Base-by-base conservation (phyloP, 345 rosid genomes). In the Excoecaria cochinchinensis region DNA sequence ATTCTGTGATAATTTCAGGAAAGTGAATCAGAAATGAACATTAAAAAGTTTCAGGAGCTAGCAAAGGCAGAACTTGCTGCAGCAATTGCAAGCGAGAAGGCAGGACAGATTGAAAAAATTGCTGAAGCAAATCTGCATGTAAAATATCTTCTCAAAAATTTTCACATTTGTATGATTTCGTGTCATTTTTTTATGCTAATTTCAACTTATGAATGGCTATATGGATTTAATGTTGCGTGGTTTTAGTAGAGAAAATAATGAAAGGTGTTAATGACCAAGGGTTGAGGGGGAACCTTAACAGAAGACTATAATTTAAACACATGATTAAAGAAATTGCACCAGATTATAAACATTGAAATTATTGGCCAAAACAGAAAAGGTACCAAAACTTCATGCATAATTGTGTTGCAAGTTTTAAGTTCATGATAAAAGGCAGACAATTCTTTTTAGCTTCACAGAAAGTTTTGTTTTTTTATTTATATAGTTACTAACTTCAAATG, bases 101-200 rank as follows among this genome's bases (percentile, higher is more conserved):
- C 94, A 67, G 82, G 92, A 67, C 97, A 88, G 68, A 87, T 92
- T 76, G 92, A 96, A 75, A 93, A 87, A 83, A 85, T 90, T 85
- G 91, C 91, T 21, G 99, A 96, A 72, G 97, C 94, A 71, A 84
- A 96, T 89, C 94, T 96, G 73, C 80, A 93, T 84, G 99, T 96
- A 88, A 85, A 89, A 77, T 72, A 36, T 22, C 5, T 62, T 53
- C 40, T 44, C 22, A 55, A 57, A 44, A 6, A 40, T 31, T 62
- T 73, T 55, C 36, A 46, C 59, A 17, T 14, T 24, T 25, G 24
- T 36, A 56, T 55, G 36, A 42, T 53, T 48, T 57, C 59, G 67
- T 57, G 60, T 60, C 14, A 56, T 50, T 19, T 51, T 42, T 59
- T 39, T n/a, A 58, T 40, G 56, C 40, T 48, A 25, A 62, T 58